Percentiles rank a stretch among this genome's conserved stretches.
phyloP scores from a whole-genome alignment of 164 flowering plant species.

The Macadamia tetraphylla region DNA sequence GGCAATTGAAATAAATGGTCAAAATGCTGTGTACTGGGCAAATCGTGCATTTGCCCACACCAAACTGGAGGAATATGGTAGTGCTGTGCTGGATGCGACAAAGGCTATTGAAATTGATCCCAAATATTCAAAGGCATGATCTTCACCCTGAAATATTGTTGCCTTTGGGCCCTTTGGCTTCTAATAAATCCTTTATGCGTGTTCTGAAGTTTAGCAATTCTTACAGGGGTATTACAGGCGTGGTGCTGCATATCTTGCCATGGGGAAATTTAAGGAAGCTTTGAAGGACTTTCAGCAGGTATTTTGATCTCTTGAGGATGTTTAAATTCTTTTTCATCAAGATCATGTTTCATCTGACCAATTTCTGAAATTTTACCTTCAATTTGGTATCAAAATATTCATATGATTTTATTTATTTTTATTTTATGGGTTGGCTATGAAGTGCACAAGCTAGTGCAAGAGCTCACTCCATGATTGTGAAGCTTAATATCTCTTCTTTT shows the following conservation, averaged over 20 bases:
- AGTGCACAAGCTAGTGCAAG: no score
- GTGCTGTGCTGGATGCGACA: slow-evolving; percentile 91
- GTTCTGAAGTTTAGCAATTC: slow-evolving; percentile 16
- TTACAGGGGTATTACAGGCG: slow-evolving; percentile 90
- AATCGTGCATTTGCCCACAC: slow-evolving; percentile 95
- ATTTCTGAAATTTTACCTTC: no score
- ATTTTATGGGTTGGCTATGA: no score
- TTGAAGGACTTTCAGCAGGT: slow-evolving; percentile 98
- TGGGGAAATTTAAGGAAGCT: slow-evolving; percentile 99
- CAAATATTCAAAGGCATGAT: slow-evolving; percentile 77
- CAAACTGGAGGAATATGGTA: slow-evolving; percentile 94
- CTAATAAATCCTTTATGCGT: slow-evolving; percentile 2
- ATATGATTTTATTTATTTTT: no score
- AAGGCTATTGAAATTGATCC: slow-evolving; percentile 88
- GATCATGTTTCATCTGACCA: no score
- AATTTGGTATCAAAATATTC: no score
- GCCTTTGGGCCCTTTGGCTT: not conserved
- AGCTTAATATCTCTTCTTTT: no score
- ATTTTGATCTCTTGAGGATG: not conserved
- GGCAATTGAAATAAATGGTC: slow-evolving; percentile 68
- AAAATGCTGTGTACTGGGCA: slow-evolving; percentile 92
- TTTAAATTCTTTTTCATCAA: no score
- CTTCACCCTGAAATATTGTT: not conserved
- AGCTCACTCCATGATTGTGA: no score
- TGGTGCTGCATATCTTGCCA: slow-evolving; percentile 92